Base-by-base conservation (phyloP, 192 early-diverging fungal genomes). In the Dissophora globulifera region DNA sequence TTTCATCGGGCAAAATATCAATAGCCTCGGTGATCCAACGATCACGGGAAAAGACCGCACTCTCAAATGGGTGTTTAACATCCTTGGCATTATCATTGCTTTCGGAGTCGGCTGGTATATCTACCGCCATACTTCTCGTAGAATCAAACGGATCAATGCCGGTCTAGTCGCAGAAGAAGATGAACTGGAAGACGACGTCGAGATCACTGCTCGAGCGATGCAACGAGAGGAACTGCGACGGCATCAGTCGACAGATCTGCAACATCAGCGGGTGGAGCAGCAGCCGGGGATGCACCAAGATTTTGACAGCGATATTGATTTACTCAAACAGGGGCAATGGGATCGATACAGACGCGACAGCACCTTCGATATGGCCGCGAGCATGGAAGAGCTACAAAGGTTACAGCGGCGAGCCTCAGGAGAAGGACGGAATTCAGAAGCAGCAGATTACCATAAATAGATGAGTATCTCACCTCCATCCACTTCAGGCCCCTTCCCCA, bases 1-100 rank as follows among this genome's bases (percentile, higher is more conserved):
- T 9, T 74, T 64, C n/a, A 64, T 74, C 38, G 70, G 70, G 1
- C 62, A 74, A 10, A 74, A 65, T 20, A 58, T 74, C 30, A 65
- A 48, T 2, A 74, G 55, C 23, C 50, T 74, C 16, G 25, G 55
- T 13, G 56, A 74, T 20, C 70, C 70, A 4, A 45, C 32, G 10
- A 62, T 74, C 23, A 63, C 49, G 0, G 70, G 70, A 19, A 65
- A 31, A 10, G 59, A 65, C 20, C 31, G 70, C 3, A 25, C 35
- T 23, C n/a, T 74, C 3, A 74, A 65, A n/a, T 74, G 70, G 70
- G 49, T 31, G 1, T 47, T 20, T 9, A 74, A 65, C 17, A 48
- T 74, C 31, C 25, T 51, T 1, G 70, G 70, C 5, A 45, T 65
- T 20, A 23, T 74, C 16, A 33, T 74, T 25, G 48, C 62, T 8